These are phyloP conservation scores for Leccinum ochraceum DNA, from an alignment of 768 basidiomycete genomes.

Conservation along the genomic window DNA sequence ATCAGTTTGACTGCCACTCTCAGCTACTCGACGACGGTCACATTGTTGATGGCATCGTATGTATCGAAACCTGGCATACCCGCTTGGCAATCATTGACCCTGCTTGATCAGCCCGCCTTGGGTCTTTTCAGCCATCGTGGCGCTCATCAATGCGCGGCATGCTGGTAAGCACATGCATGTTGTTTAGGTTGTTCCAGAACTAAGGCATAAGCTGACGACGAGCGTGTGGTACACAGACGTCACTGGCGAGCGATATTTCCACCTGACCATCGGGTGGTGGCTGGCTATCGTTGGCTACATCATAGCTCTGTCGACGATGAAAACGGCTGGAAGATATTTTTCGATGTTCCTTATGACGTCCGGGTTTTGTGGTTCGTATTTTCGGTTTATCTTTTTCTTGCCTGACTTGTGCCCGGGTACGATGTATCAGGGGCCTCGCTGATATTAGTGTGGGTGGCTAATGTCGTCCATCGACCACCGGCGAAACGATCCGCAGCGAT, in stretches of 20 bases:
- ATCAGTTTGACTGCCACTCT: conserved; percentile 58
- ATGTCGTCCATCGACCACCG: background rate
- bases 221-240: background rate
- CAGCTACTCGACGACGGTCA: conserved; percentile 59
- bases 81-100: background rate
- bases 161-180: background rate
- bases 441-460: background rate
- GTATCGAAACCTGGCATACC: background rate
- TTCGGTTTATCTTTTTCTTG: background rate
- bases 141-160: background rate
- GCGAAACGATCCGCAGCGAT: background rate
- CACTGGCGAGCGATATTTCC: background rate
- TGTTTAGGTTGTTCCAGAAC: background rate
- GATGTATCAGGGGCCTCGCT: background rate
- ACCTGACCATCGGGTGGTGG: background rate
- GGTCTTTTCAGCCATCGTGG: background rate
- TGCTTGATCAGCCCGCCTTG: background rate
- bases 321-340: background rate
- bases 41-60: conserved; percentile 60
- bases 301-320: background rate
- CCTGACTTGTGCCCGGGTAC: background rate
- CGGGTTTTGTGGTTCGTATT: background rate
- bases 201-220: background rate
- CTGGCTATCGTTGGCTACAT: background rate
- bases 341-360: background rate